Conservation (phyloP, 306 rosid genomes). For the Castanea crenata region DNA sequence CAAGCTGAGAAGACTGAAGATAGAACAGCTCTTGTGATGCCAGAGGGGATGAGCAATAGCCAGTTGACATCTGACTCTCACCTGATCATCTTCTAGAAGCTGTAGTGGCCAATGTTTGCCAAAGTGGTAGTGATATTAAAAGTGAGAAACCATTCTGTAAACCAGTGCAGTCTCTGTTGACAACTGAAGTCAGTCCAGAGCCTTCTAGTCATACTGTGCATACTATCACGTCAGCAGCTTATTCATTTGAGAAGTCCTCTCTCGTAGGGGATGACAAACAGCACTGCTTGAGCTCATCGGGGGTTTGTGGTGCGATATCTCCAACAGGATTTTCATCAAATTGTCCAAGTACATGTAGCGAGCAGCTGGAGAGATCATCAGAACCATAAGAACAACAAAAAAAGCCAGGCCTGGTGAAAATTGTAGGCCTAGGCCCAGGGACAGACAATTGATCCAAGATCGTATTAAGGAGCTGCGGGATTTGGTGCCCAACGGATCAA, state of each 20-base stretch:
- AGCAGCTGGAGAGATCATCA: conserved; percentile 70
- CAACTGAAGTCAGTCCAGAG: conserved; percentile 57
- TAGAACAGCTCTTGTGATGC: conserved; percentile 41
- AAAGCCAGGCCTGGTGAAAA: conserved; percentile 90
- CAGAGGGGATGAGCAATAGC: conserved; percentile 51
- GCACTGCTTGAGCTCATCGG: conserved; percentile 72
- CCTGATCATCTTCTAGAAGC: conserved; percentile 90
- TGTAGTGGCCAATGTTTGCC: conserved; percentile 68
- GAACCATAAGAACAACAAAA: conserved; percentile 78
- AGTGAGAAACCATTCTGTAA: conserved; percentile 56
- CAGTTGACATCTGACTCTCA: conserved; percentile 63
- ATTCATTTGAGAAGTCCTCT: conserved; percentile 58
- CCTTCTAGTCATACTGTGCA: conserved; percentile 51
- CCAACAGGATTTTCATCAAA: conserved; percentile 76
- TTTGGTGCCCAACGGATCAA: conserved; percentile 88
- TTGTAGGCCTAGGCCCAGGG: conserved; percentile 97
- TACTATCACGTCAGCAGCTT: conserved; percentile 56
- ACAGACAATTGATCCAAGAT: conserved; percentile 96
- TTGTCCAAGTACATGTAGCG: conserved; percentile 68
- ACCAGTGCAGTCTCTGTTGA: conserved; percentile 65
- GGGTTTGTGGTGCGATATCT: conserved; percentile 57
- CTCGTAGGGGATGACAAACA: conserved; percentile 55
- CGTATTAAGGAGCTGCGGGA: conserved; percentile 96
- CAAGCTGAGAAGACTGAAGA: conserved; percentile 42
- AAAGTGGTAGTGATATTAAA: conserved; percentile 50